phyloP scores from a whole-genome alignment of 225 moss, liverwort and hornwort species.

The Pleurozium schreberi region DNA sequence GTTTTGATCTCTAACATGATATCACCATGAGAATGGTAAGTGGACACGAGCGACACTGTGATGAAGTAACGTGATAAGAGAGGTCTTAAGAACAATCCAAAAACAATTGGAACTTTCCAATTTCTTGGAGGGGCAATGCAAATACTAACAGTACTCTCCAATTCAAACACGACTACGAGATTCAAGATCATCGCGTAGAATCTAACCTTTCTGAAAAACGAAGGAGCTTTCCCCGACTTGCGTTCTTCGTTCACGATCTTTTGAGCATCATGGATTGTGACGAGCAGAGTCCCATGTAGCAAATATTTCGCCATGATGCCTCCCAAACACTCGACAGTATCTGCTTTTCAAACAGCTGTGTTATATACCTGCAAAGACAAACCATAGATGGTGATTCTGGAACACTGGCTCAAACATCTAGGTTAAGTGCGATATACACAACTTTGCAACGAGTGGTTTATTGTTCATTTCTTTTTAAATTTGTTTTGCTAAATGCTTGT shows the following conservation, averaged over 20 bases:
- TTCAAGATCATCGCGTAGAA: background rate
- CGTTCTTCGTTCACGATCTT: conserved; percentile 33
- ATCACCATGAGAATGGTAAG: background rate
- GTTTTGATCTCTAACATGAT: background rate
- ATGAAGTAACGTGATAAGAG: background rate
- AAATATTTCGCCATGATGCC: conserved; percentile 41
- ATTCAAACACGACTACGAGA: background rate
- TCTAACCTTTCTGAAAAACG: conserved; percentile 41
- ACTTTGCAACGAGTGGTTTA: too few relatives aligned
- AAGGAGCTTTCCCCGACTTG: conserved; percentile 35
- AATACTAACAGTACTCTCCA: background rate
- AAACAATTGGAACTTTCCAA: background rate
- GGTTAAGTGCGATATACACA: too few relatives aligned
- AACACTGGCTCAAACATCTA: background rate
- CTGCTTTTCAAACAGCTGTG: background rate
- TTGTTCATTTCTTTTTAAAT: too few relatives aligned
- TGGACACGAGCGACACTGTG: background rate
- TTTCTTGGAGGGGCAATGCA: background rate
- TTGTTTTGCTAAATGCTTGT: too few relatives aligned
- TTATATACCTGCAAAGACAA: background rate
- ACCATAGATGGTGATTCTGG: background rate
- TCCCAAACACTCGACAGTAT: background rate
- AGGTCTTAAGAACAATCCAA: background rate
- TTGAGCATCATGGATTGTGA: conserved; percentile 38
- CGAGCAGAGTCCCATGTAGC: conserved; percentile 53